Conservation (phyloP, 805 yeast genomes). For the Ogataea pini region DNA sequence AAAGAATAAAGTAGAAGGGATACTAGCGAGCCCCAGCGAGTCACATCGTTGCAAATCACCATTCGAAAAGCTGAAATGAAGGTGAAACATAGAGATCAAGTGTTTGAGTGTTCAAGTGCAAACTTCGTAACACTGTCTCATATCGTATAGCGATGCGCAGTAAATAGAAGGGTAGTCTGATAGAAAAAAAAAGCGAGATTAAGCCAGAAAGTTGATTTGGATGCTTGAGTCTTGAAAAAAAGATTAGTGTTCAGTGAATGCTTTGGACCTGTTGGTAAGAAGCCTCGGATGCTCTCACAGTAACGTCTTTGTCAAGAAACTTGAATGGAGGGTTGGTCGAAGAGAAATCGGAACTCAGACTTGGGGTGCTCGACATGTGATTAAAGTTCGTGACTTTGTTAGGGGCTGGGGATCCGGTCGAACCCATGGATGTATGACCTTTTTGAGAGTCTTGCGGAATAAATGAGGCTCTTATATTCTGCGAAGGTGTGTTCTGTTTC, state of each 20-base stretch:
- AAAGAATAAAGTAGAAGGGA: neutral
- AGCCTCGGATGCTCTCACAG: constrained; percentile 11
- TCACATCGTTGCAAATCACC: neutral
- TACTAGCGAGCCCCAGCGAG: neutral
- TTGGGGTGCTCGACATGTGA: constrained; percentile 25
- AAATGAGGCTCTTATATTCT: neutral
- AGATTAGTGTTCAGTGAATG: neutral
- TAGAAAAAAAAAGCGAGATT: neutral
- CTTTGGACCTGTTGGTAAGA: neutral
- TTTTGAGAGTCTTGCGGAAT: neutral
- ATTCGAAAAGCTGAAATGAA: neutral
- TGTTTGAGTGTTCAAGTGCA: neutral
- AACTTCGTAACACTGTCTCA: neutral
- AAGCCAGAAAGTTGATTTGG: neutral
- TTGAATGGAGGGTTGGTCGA: constrained; percentile 17
- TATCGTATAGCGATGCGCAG: neutral
- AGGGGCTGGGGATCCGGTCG: constrained; percentile 13
- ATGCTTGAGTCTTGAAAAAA: neutral
- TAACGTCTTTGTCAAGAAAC: constrained; percentile 6
- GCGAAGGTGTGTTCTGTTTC: neutral
- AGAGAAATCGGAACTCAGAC: constrained; percentile 20
- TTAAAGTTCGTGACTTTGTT: constrained; percentile 18
- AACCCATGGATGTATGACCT: neutral
- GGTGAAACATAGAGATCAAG: neutral
- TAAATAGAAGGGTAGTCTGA: neutral